These are phyloP conservation scores for Macroventuria anomochaeta DNA, from an alignment of 2,329 filamentous ascomycete genomes.

Conservation along the genomic window DNA sequence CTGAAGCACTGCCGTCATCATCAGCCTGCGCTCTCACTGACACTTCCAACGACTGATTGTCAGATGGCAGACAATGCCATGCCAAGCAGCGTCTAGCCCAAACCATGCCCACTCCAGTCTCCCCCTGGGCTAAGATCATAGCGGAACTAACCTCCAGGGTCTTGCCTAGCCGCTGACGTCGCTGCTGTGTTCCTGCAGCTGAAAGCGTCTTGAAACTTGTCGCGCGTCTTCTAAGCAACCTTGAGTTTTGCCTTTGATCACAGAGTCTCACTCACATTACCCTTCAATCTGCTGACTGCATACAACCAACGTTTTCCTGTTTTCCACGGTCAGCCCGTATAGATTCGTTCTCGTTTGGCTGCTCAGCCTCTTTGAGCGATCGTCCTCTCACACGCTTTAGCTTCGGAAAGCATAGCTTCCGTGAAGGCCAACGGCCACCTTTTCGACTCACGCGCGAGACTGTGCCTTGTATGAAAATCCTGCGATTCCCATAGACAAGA, in stretches of 20 bases:
- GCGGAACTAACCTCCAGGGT: slow-evolving; percentile 21
- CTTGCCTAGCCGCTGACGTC: slow-evolving; percentile 36
- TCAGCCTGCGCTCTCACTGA: slow-evolving; percentile 3
- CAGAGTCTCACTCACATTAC: slow-evolving; percentile 8
- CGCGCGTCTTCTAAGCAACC: slow-evolving; percentile 14
- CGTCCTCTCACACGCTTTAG: slow-evolving; percentile 22
- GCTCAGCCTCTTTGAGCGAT: slow-evolving; percentile 22
- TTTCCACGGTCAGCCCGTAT: slow-evolving; percentile 11
- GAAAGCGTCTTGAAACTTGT: slow-evolving; percentile 24
- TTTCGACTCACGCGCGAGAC: not conserved
- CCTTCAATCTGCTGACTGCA: slow-evolving; percentile 12
- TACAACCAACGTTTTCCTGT: not conserved
- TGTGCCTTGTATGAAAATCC: not conserved
- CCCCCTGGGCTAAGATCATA: slow-evolving; percentile 7
- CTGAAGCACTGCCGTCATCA: slow-evolving; percentile 8
- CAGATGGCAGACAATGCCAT: not conserved
- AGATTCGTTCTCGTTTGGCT: slow-evolving; percentile 10
- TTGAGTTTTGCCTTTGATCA: slow-evolving; percentile 22
- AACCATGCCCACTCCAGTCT: not conserved
- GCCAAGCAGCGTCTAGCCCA: slow-evolving; percentile 7
- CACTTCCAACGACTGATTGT: slow-evolving; percentile 1
- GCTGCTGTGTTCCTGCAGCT: slow-evolving; percentile 27
- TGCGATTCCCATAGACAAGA: slow-evolving; percentile 9
- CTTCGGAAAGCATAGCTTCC: slow-evolving; percentile 29
- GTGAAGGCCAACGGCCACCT: slow-evolving; percentile 16